Base-by-base conservation (phyloP, 441 rosid species). In the Biscutella laevigata region DNA sequence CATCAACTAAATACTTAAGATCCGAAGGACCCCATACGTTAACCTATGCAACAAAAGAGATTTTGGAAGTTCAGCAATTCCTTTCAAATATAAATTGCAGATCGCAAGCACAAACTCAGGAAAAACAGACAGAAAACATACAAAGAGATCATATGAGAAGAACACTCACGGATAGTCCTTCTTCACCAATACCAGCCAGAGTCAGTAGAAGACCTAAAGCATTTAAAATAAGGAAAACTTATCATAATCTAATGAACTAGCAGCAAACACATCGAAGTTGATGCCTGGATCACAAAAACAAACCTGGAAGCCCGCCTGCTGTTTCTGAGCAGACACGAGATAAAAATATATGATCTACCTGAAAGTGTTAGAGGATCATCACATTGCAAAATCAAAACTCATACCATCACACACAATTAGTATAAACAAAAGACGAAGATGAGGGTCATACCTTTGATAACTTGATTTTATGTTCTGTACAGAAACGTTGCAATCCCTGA, bases 271-370 rank as follows among this genome's bases (percentile, higher is more conserved):
- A 51, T 0, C 0, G 2, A 25, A 62, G 30, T 64, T 37, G 42
- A 33, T 52, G 41, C 25, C 33, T 39, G 38, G 39, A 50, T 64
- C 15, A 35, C 19, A 28, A 52, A 49, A 9, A 68, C 70, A 49
- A 66, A 88, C 97, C 97, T 75, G 95, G 95, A 71, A 89, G 80
- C 39, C 98, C 98, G 21, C 94, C 88, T 1, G 96, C 85, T 39
- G 98, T 88, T 72, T 91, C 95, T 59, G 98, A 83, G 80, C 95
- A 83, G 12, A 88, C 91, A 40, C 94, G 98, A 47, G 98, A 91
- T 45, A 91, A 79, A 72, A 91, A 86, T 74, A 91, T 79, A 73
- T 88, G 94, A 78, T 91, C 95, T 67, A 91, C 77, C 96, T 87
- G 81, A 71, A 67, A 27, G 63, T 52, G 35, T 52, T 11, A 36